Evolutionary conservation across 2,329 filamentous ascomycete species (phyloP), one percentile per base, ranked within the genome.

Genomic region (Didymellaceae sp.): DNA sequence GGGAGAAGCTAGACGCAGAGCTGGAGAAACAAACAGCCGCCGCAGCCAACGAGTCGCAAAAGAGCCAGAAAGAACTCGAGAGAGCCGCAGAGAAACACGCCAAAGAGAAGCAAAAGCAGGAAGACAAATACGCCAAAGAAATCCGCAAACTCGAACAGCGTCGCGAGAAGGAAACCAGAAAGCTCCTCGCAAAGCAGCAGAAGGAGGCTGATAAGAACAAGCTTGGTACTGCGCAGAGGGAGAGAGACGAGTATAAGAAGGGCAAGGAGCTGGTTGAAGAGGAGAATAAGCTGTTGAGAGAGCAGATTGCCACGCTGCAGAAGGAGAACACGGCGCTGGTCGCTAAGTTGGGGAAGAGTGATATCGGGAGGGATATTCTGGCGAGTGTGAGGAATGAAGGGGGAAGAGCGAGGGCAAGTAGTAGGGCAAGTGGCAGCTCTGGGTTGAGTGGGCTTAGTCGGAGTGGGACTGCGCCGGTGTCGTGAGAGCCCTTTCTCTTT

Each of bases 141-240:
- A 68, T 86, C 0, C 81, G 82, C 33, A 89, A 87, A 65, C 83
- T 86, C 43, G 83, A 87, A 58, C 85, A 85, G 37, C 87, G 86
- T 59, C 86, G 86, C 60, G 80, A 81, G 55, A 80, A 80, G 10
- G 86, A 90, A 63, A 75, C 88, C 35, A 75, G 76, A 55, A 87
- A 86, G 70, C 74, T 89, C 2, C 83, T 89, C 56, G 80, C 84
- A 57, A 85, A 84, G 73, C 82, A 83, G 38, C 77, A 78, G 50
- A 81, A 80, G 49, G 88, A 91, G 63, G 78, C 84, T 52, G 74
- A 84, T 47, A 77, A 77, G 54, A 74, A 75, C 28, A 77, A 79
- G 47, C 63, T 83, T 7, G 68, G 72, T 1, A 67, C 74, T 11
- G 62, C 80, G 21, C 77, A 78, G 52, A 72, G 77, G 37, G 82